These are phyloP conservation scores for Sugiyamaella xylanicola DNA, from an alignment of 1,139 yeast genomes.

Conservation along the genomic window DNA sequence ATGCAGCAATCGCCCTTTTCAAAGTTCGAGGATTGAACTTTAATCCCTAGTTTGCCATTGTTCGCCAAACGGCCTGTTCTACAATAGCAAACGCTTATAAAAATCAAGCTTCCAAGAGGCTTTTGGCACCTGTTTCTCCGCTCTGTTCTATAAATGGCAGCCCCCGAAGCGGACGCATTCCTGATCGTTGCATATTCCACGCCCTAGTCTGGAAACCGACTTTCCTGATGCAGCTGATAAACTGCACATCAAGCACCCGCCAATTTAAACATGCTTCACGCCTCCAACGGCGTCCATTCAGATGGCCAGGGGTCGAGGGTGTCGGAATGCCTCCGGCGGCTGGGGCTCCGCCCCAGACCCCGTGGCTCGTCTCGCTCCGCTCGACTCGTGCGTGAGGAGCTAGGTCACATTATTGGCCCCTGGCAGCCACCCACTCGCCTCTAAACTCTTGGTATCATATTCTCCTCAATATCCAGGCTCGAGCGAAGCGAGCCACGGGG, in stretches of 20 bases:
- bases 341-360: background rate
- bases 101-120: no score
- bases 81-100: no score
- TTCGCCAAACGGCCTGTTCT: background rate
- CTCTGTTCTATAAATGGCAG: background rate
- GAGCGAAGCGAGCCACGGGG: background rate
- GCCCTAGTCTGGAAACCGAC: background rate
- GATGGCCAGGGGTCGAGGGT: no score
- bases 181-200: background rate
- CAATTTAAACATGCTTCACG: background rate
- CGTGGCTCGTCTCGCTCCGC: background rate
- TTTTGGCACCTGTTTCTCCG: no score
- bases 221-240: background rate
- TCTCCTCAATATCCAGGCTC: no score
- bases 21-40: background rate
- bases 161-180: background rate
- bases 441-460: no score
- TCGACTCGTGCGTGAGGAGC: no score
- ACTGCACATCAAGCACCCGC: background rate
- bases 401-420: no score
- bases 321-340: background rate
- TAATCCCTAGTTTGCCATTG: background rate
- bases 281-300: background rate
- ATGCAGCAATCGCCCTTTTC: no score
- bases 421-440: no score